Conservation (phyloP, 805 yeast species). For the Barnettozyma botsteinii region DNA sequence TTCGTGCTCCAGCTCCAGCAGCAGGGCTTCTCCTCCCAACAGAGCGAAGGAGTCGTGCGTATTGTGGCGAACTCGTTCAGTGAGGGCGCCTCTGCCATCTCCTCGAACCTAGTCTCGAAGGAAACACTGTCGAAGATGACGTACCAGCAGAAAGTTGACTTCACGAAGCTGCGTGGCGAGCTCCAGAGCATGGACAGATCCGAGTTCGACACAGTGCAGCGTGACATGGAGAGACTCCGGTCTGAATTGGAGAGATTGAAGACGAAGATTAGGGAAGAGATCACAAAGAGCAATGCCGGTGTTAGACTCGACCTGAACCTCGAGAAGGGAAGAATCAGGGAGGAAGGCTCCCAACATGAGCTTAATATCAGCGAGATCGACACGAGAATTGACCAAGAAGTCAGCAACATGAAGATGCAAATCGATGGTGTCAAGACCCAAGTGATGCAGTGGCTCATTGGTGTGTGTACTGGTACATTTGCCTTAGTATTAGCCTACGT, state of each 20-base stretch:
- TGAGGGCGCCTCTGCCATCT: conserved; percentile 72
- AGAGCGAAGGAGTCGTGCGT: conserved; percentile 73
- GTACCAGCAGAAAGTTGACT: conserved; percentile 94
- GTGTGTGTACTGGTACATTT: conserved; percentile 97
- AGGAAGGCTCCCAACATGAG: conserved; percentile 89
- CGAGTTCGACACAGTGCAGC: conserved; percentile 74
- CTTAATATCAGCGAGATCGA: conserved; percentile 91
- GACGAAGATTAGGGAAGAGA: conserved; percentile 82
- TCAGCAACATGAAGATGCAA: conserved; percentile 90
- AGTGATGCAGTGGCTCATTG: conserved; percentile 97
- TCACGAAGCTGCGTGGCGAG: conserved; percentile 91
- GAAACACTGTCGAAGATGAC: conserved; percentile 79
- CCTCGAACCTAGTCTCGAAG: conserved; percentile 75
- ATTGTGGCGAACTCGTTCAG: conserved; percentile 70
- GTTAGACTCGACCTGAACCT: conserved; percentile 86
- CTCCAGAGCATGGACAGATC: conserved; percentile 81
- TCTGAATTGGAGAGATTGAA: conserved; percentile 83
- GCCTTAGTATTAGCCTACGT: conserved; percentile 91
- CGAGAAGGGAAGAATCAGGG: conserved; percentile 93
- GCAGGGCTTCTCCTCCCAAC: conserved; percentile 68
- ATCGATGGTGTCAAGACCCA: conserved; percentile 94
- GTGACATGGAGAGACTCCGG: conserved; percentile 80
- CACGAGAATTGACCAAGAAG: conserved; percentile 91
- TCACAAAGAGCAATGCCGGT: conserved; percentile 82
- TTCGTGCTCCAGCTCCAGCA: conserved; percentile 30